Conservation (phyloP, 108 stramenopile genomes). For the Aurantiochytrium sp. region DNA sequence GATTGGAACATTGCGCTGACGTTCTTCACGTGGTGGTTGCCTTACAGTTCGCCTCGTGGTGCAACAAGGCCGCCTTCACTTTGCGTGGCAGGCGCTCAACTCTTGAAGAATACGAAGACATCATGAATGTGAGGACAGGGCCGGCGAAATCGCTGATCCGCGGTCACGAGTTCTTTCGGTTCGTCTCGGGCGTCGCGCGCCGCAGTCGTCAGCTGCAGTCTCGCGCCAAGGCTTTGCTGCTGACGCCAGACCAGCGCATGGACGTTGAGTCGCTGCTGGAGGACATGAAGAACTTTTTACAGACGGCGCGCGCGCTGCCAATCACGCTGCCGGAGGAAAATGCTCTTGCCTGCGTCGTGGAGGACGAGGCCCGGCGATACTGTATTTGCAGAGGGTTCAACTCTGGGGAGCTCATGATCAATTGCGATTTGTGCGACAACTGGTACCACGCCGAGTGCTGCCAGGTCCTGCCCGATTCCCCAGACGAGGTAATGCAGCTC, state of each 20-base stretch:
- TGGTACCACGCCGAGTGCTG: not conserved
- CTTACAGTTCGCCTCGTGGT: not conserved
- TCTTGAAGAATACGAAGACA: not conserved
- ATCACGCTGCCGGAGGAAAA: not conserved
- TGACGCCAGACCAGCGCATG: not conserved
- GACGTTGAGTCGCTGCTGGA: not conserved
- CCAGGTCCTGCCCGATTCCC: too few species aligned
- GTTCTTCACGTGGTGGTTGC: not conserved
- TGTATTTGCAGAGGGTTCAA: not conserved
- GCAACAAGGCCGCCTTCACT: not conserved
- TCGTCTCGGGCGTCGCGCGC: too few species aligned
- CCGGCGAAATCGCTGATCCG: too few species aligned
- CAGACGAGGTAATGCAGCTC: not conserved
- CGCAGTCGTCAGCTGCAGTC: too few species aligned
- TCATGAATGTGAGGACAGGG: not conserved
- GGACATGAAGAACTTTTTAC: not conserved
- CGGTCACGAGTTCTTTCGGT: too few species aligned
- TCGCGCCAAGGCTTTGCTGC: not conserved
- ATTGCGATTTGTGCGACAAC: not conserved
- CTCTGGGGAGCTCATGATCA: not conserved
- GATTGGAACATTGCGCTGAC: not conserved
- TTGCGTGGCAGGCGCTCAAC: not conserved
- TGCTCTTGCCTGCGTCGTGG: not conserved
- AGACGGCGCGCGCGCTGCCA: not conserved
- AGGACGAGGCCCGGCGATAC: not conserved